phyloP scores from a whole-genome alignment of 495 filamentous ascomycete genomes.

The Geoglossum glabrum region DNA sequence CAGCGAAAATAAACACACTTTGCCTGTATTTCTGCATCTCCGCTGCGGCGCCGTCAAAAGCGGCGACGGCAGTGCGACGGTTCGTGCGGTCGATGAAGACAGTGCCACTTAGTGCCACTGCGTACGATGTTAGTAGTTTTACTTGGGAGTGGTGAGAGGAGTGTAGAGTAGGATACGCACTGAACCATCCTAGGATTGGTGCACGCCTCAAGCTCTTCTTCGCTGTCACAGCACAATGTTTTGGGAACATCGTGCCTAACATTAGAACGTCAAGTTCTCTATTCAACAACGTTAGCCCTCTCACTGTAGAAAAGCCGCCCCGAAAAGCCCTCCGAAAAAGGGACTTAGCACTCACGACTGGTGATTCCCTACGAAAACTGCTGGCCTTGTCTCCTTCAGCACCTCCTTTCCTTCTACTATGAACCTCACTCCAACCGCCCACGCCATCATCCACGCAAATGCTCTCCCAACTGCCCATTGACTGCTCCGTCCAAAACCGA shows the following conservation, averaged over 20 bases:
- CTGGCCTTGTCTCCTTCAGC: constrained; percentile 43
- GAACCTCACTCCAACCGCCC: constrained; percentile 61
- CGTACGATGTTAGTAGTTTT: background rate
- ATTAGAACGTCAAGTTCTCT: constrained; percentile 77
- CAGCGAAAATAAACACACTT: constrained; percentile 23
- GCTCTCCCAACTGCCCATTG: constrained; percentile 70
- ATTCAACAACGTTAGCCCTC: background rate
- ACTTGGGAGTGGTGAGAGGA: background rate
- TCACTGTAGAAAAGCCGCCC: background rate
- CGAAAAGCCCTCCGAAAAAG: background rate
- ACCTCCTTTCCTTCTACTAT: constrained; percentile 45
- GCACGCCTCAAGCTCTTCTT: constrained; percentile 63
- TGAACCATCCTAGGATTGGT: constrained; percentile 95
- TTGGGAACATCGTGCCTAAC: constrained; percentile 70
- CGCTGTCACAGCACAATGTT: constrained; percentile 80
- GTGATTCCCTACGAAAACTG: constrained; percentile 85
- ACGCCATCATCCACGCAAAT: constrained; percentile 66
- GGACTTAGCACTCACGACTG: constrained; percentile 30
- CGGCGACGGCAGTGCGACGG: constrained; percentile 55
- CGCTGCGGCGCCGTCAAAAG: constrained; percentile 62
- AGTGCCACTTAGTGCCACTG: constrained; percentile 61
- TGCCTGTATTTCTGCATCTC: constrained; percentile 45
- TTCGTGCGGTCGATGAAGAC: constrained; percentile 91
- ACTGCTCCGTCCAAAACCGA: constrained; percentile 51
- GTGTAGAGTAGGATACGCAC: constrained; percentile 10